Percentiles rank a stretch among this genome's conserved stretches.
Conservation (phyloP, 345 rosid species). For the Salix exigua region DNA sequence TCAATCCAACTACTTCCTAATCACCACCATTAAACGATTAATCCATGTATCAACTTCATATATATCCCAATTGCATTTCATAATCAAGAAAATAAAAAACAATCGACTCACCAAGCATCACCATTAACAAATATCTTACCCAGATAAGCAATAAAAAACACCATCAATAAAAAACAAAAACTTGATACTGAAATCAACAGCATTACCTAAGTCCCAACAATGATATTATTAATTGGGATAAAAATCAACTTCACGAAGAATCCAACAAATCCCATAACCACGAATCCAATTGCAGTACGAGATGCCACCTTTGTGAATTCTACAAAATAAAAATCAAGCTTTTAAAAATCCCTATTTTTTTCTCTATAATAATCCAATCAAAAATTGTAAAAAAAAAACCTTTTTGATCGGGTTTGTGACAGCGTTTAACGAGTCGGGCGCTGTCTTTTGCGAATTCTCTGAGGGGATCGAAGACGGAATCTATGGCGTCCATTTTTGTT, state of each 20-base stretch:
- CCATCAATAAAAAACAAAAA: not conserved
- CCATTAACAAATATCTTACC: not conserved
- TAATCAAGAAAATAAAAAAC: not conserved
- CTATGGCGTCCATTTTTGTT: conserved; percentile 57
- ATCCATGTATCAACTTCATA: not conserved
- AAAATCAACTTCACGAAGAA: conserved; percentile 78
- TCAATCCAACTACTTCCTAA: not conserved
- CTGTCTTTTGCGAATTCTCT: conserved; percentile 78
- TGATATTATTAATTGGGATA: conserved; percentile 88
- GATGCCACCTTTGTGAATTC: conserved; percentile 77
- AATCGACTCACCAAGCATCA: not conserved
- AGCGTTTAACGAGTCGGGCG: conserved; percentile 70
- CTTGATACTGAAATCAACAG: not conserved
- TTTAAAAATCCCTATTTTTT: not conserved
- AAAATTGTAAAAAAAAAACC: conserved; percentile 21
- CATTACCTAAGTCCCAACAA: conserved; percentile 63
- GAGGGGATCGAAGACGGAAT: conserved; percentile 61
- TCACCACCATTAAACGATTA: not conserved
- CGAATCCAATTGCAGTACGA: conserved; percentile 83
- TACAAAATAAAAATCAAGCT: conserved; percentile 5
- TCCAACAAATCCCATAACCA: conserved; percentile 84
- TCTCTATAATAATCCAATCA: not conserved
- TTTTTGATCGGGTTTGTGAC: conserved; percentile 81
- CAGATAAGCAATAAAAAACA: not conserved
- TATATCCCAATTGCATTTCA: not conserved